Conservation (phyloP, 306 rosid genomes). For the Inga laurina region DNA sequence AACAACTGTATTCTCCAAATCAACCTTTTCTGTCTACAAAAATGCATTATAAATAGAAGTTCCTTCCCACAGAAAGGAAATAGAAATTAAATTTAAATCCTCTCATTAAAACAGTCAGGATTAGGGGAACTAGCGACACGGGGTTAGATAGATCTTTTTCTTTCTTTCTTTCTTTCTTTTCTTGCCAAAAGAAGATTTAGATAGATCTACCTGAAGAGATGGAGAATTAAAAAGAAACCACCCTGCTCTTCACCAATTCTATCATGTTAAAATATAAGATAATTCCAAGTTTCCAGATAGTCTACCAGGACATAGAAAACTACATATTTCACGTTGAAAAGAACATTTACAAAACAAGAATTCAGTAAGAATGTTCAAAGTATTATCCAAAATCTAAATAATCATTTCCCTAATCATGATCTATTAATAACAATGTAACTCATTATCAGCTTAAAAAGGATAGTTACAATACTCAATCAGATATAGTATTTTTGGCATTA, state of each 20-base stretch:
- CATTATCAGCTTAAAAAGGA: too few relatives aligned
- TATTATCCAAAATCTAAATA: background rate
- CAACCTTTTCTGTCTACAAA: conserved; percentile 98
- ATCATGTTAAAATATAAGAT: conserved; percentile 19
- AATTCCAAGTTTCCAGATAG: conserved; percentile 12
- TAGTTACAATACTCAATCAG: too few relatives aligned
- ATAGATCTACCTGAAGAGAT: conserved; percentile 7
- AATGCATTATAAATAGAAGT: conserved; percentile 38
- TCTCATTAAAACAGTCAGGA: background rate
- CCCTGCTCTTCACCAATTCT: conserved; percentile 24
- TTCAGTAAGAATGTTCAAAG: background rate
- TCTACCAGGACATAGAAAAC: conserved; percentile 12
- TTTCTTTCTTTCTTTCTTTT: too few relatives aligned
- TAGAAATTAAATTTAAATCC: background rate
- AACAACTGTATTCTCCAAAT: conserved; percentile 97
- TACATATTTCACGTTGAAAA: conserved; percentile 17
- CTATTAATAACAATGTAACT: too few relatives aligned
- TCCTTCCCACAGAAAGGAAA: conserved; percentile 31
- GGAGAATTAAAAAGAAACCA: conserved; percentile 13
- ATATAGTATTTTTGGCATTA: background rate
- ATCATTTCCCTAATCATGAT: background rate
- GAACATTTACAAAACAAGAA: conserved; percentile 16
- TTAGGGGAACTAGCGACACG: background rate
- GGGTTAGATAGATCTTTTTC: background rate
- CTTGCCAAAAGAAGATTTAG: background rate